Evolutionary conservation across 306 rosid species (phyloP), one percentile per base, ranked within the genome.

Genomic region (Rosa chinensis): DNA sequence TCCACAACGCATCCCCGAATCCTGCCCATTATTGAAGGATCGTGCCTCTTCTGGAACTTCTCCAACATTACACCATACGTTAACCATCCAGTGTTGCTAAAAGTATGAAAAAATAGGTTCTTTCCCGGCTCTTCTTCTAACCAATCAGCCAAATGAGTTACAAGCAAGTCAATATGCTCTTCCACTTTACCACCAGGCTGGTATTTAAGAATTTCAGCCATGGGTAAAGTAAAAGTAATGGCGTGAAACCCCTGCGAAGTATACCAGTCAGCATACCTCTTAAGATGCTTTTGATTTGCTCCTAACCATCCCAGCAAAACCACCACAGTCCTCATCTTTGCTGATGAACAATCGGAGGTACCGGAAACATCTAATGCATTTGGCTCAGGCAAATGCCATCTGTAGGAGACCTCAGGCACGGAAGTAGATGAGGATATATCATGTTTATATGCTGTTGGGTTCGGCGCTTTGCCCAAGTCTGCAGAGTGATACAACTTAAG

Each of bases 81-180:
- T 81, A 95, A 81, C 99, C 99, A 95, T 79, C 99, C 99, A 43
- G 99, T 95, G 89, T 95, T 95, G 87, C 99, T 95, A 83, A 95
- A 95, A 81, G 99, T 92, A 77, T 95, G 99, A 78, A 95, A 95
- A 40, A 95, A 88, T 6, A 95, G 83, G 90, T 89, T 93, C 90
- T 92, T 95, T 58, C 88, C 87, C 55, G 82, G 79, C 72, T 93
- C 99, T 87, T 85, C 98, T 82, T 95, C 98, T 62, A 95, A 88
- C 98, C 99, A 95, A 45, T 81, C 97, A 76, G 90, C 87, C 89
- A 95, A 86, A 86, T 95, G 99, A 70, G 88, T 72, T 40, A 88
- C 98, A 71, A 95, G 98, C 87, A 83, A 82, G 43, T 85, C 85
- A 56, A 95, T 81, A 77, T 93, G 93, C 21, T 93, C 75, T 76